Conservation (phyloP, 768 basidiomycete genomes). For the Serendipita sp. region DNA sequence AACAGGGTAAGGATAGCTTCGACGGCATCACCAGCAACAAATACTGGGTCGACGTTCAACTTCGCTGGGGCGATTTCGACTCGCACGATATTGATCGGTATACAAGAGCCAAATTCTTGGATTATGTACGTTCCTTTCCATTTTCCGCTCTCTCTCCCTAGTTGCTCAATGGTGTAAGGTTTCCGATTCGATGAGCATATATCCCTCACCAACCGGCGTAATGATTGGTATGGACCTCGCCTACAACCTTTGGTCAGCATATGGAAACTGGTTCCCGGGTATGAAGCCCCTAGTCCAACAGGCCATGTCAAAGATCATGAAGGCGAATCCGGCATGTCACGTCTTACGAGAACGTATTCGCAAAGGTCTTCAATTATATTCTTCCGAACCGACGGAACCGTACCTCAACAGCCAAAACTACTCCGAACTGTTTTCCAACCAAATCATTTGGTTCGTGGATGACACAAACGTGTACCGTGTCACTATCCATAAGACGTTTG, state of each 20-base stretch:
- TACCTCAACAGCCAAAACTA: conserved; percentile 97
- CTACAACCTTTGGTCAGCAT: conserved; percentile 96
- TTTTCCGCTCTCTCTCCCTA: background rate
- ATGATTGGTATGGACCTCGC: conserved; percentile 99
- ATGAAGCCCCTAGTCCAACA: conserved; percentile 96
- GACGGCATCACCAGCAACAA: conserved; percentile 98
- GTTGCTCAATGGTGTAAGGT: conserved; percentile 29
- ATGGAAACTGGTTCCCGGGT: conserved; percentile 98
- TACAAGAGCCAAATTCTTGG: conserved; percentile 96
- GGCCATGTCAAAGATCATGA: conserved; percentile 99
- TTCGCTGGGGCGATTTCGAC: conserved; percentile 97
- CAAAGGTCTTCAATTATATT: conserved; percentile 95
- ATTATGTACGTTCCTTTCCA: conserved; percentile 47
- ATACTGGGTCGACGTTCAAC: conserved; percentile 94
- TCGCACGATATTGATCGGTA: conserved; percentile 98
- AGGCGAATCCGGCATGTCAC: conserved; percentile 95
- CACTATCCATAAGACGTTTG: conserved; percentile 98
- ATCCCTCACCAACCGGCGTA: conserved; percentile 95
- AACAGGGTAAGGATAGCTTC: conserved; percentile 76
- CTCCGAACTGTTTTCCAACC: conserved; percentile 92
- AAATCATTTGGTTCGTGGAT: conserved; percentile 99
- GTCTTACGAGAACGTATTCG: conserved; percentile 97
- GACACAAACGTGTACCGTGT: conserved; percentile 99
- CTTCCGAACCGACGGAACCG: conserved; percentile 97
- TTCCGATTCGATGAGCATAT: conserved; percentile 96